phyloP scores from a whole-genome alignment of 495 filamentous ascomycete species.

The Tuber magnatum region DNA sequence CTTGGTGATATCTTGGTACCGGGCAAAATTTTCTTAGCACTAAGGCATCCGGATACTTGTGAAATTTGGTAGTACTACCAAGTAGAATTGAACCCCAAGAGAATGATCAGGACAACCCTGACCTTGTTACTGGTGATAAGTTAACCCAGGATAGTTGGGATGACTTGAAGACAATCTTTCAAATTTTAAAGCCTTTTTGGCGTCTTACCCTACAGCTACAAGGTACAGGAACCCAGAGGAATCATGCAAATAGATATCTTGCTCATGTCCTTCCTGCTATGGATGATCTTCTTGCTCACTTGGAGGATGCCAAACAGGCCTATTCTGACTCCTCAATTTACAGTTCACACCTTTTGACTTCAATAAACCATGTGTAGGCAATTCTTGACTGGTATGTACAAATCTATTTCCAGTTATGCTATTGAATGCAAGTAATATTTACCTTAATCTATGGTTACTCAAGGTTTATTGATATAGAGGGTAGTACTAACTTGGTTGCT shows the following conservation, averaged over 20 bases:
- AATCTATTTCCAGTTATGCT: neutral
- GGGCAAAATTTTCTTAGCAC: too few species aligned
- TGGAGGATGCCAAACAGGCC: neutral
- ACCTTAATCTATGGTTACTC: neutral
- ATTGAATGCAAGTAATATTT: neutral
- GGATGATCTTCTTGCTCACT: neutral
- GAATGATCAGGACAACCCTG: neutral
- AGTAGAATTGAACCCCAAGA: neutral
- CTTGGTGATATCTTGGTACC: too few species aligned
- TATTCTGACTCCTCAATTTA: neutral
- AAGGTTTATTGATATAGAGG: neutral
- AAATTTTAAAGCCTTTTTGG: neutral
- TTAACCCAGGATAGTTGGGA: neutral
- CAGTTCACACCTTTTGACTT: neutral
- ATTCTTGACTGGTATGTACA: neutral
- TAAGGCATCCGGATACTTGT: too few species aligned
- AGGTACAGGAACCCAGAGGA: neutral
- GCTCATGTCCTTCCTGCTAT: neutral
- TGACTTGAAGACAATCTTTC: neutral
- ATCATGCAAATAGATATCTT: neutral
- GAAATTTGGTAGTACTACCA: too few species aligned
- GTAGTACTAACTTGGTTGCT: too few species aligned
- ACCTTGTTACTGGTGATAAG: neutral
- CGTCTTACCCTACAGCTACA: neutral
- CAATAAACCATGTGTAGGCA: neutral